Evolutionary conservation across 2,329 filamentous ascomycete species (phyloP).

Genomic region (Arthrobotrys megalospora): DNA sequence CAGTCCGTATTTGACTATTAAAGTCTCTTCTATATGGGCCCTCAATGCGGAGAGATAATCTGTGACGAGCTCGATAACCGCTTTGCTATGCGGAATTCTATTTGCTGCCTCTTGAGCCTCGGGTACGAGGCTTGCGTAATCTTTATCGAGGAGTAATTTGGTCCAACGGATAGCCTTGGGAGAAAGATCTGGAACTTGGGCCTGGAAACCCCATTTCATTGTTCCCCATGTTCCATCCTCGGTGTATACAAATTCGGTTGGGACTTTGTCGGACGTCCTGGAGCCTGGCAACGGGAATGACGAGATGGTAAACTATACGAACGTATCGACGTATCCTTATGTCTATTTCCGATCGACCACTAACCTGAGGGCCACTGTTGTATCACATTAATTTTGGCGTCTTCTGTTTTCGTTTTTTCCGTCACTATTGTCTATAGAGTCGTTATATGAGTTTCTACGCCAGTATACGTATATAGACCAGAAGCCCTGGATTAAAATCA

Average conservation of each 20-base stretch:
- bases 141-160: conserved; percentile 26
- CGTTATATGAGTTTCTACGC: not conserved
- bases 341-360: not conserved
- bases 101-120: not conserved
- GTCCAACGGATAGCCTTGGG: conserved; percentile 4
- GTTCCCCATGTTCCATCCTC: conserved; percentile 26
- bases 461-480: no score
- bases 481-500: not conserved
- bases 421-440: conserved; percentile 5
- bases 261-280: conserved; percentile 22
- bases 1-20: not conserved
- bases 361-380: conserved; percentile 32
- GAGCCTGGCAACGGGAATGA: not conserved
- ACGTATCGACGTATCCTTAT: not conserved
- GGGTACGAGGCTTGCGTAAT: conserved; percentile 12
- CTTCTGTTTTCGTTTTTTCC: conserved; percentile 2
- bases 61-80: conserved; percentile 4
- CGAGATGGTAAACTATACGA: not conserved
- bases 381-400: conserved; percentile 20
- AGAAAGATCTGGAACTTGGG: not conserved
- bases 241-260: conserved; percentile 24
- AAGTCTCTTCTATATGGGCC: conserved; percentile 1
- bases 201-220: conserved; percentile 36
- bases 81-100: not conserved
- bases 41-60: conserved; percentile 27